Base-by-base conservation (phyloP, 2,329 filamentous ascomycete species). In the Ceratocystis papillata region DNA sequence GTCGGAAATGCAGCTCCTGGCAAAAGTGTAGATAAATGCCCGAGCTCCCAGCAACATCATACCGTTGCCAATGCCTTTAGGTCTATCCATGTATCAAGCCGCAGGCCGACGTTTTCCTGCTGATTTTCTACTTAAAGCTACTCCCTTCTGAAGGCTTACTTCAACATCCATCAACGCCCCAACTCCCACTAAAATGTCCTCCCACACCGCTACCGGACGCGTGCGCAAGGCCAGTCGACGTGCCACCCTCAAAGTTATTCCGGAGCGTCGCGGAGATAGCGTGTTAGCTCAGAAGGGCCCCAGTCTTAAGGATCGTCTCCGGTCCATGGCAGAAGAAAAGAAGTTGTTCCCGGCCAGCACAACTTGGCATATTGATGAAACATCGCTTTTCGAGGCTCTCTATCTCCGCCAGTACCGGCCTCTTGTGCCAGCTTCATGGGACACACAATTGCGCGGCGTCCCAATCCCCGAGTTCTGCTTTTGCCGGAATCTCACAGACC, bases 321-420 rank as follows among this genome's bases (percentile, higher is more conserved):
- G 74, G 8, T 74, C 79, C 67, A 77, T 82, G 72, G 76, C 79
- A 69, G 70, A 72, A 53, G 77, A 81, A 70, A 80, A 77, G 71
- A 65, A 70, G 33, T 70, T 73, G 0, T 79, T 77, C 64, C 76
- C 76, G 0, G 76, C 76, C 28, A 75, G 80, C 50, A 77, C 76
- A 59, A 74, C 77, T 65, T 84, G 82, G 80, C 76, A 82, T 33
- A 73, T 76, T 8, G 78, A 78, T n/a, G 82, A 83, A 69, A 76
- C 77, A 37, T 71, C 70, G 1, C 73, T 79, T 41, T 79, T 78
- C 65, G 75, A 77, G 69, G 73, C 77, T 46, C 69, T 79, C 1
- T 79, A 74, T 67, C 71, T 75, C 69, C 71, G 77, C n/a, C 74
- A 77, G 67, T 74, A 77, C 66, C 71, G 76, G 2, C 74, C 77